Evolutionary conservation across 2,329 filamentous ascomycete genomes (phyloP).

Genomic region (Graphiopsis chlorocephala): DNA sequence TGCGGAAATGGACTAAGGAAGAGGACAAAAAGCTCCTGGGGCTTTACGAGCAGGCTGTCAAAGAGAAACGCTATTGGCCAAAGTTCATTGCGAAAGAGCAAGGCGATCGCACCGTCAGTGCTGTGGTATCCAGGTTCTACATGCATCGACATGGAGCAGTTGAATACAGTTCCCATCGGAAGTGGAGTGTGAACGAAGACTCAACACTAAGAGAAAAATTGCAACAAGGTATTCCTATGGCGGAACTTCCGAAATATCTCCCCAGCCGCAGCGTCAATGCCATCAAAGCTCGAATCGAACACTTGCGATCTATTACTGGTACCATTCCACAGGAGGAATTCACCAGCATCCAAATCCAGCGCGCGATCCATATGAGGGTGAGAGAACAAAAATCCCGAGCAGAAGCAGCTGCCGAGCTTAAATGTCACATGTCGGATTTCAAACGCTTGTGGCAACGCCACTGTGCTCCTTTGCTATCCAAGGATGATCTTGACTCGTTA

Average conservation of each 20-base stretch:
- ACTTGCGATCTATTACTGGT: not conserved
- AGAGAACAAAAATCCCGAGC: not conserved
- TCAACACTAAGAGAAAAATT: not conserved
- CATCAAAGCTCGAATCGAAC: not conserved
- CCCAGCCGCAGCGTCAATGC: not conserved
- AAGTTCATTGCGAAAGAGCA: not conserved
- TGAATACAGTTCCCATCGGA: not conserved
- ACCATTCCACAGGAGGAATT: not conserved
- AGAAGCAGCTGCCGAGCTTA: not conserved
- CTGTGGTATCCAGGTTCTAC: not conserved
- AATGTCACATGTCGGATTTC: not conserved
- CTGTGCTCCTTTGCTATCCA: not conserved
- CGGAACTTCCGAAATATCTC: not conserved
- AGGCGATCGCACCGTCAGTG: not conserved
- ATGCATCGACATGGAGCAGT: not conserved
- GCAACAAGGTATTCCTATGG: not conserved
- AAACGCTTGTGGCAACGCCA: not conserved
- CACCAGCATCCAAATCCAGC: not conserved
- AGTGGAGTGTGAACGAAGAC: not conserved
- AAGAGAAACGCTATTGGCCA: not conserved
- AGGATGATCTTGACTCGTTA: not conserved
- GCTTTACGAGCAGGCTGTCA: not conserved
- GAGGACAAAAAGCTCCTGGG: not conserved
- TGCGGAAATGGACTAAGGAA: not conserved
- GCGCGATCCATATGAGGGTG: not conserved